Percentiles rank a stretch among this genome's conserved stretches.
Evolutionary conservation across 805 yeast genomes (phyloP).

Genomic region (Hanseniaspora thailandica): DNA sequence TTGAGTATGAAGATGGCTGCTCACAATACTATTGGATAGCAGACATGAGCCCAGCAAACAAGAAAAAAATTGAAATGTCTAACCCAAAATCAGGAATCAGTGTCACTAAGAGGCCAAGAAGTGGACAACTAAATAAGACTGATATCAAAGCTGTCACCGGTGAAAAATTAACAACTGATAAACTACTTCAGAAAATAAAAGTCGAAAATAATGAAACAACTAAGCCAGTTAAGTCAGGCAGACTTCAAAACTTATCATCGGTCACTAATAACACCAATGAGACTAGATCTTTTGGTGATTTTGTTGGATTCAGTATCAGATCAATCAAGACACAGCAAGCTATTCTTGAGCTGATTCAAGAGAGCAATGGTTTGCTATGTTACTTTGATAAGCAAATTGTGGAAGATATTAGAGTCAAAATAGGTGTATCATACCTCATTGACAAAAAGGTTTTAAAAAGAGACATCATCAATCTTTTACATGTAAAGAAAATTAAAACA

Average conservation of each 20-base stretch:
- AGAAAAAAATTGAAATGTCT: not conserved
- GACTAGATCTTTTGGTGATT: conserved; percentile 22
- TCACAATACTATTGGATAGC: not conserved
- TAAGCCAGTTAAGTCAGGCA: not conserved
- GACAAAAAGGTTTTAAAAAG: conserved; percentile 45
- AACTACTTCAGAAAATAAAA: not conserved
- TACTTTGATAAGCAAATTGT: conserved; percentile 32
- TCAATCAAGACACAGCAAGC: conserved; percentile 36
- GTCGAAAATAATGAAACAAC: not conserved
- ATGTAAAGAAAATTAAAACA: conserved; percentile 24
- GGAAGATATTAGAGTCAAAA: conserved; percentile 31
- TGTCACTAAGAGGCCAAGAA: not conserved
- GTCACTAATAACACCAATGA: conserved; percentile 17
- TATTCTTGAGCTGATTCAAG: conserved; percentile 33
- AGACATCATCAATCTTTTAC: conserved; percentile 32
- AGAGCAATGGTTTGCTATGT: conserved; percentile 37
- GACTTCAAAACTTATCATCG: conserved; percentile 8
- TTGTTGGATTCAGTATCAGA: conserved; percentile 34
- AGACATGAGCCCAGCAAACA: not conserved
- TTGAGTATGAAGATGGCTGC: not conserved
- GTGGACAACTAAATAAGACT: no score
- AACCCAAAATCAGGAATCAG: not conserved
- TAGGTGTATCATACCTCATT: conserved; percentile 32
- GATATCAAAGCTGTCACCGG: not conserved
- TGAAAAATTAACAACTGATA: not conserved